Percentiles rank a stretch among this genome's conserved stretches.
These are phyloP conservation scores for Colletotrichum cordylinicola DNA, from an alignment of 2,329 filamentous ascomycete species.

Conservation along the genomic window DNA sequence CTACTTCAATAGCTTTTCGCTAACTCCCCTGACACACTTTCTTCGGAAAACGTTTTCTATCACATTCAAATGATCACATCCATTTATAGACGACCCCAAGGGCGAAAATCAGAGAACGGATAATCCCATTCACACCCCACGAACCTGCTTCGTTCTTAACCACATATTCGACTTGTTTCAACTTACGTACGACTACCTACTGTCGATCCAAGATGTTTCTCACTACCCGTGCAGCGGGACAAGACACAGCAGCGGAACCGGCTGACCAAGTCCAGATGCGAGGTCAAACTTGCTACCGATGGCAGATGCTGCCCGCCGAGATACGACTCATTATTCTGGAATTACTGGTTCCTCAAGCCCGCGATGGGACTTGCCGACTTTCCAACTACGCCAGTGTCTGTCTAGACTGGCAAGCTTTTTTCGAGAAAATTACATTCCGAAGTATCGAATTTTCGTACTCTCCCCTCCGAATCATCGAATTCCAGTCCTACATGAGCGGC, in stretches of 20 bases:
- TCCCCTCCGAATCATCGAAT: not conserved
- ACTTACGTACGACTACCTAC: not conserved
- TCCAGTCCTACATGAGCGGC: not conserved
- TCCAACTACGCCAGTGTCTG: not conserved
- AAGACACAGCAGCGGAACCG: not conserved
- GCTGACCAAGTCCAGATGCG: not conserved
- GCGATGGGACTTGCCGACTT: not conserved
- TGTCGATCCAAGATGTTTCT: not conserved
- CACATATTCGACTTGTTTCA: not conserved
- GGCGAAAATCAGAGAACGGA: not conserved
- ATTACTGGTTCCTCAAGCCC: not conserved
- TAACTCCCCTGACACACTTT: not conserved
- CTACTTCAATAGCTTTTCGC: not conserved
- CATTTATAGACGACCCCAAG: not conserved
- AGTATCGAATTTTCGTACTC: not conserved
- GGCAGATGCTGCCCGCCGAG: not conserved
- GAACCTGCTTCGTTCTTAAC: not conserved
- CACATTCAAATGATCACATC: not conserved
- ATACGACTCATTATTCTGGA: not conserved
- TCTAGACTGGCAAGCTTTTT: not conserved
- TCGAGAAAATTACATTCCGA: not conserved
- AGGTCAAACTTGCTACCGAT: not conserved
- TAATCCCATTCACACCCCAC: not conserved
- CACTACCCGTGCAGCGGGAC: not conserved
- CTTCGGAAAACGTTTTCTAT: not conserved